Evolutionary conservation across 805 yeast genomes (phyloP).

Genomic region (Kodamaea kaohsiungensis): DNA sequence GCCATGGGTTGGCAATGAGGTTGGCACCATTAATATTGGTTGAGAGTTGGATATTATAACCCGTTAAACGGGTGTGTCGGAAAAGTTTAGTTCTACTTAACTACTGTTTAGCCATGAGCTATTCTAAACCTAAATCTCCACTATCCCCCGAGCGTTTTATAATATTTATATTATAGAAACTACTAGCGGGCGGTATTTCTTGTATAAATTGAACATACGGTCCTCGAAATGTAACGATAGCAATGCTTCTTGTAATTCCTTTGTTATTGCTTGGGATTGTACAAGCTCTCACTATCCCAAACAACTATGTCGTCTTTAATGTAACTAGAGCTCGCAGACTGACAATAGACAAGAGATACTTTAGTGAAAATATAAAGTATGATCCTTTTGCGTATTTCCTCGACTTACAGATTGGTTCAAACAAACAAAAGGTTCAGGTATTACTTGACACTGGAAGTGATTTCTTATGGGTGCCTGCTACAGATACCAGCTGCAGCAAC

Average conservation of each 20-base stretch:
- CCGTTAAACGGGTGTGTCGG: too few relatives aligned
- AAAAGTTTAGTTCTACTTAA: too few relatives aligned
- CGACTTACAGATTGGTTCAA: constrained; percentile 9
- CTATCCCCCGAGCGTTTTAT: too few relatives aligned
- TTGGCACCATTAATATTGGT: too few relatives aligned
- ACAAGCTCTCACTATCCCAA: neutral
- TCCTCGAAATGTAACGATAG: neutral
- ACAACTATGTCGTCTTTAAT: neutral
- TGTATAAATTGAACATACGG: neutral
- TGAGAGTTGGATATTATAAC: too few relatives aligned
- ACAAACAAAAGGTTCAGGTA: constrained; percentile 9
- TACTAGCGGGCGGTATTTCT: neutral
- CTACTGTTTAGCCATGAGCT: too few relatives aligned
- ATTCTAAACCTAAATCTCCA: too few relatives aligned
- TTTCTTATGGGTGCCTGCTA: constrained; percentile 13
- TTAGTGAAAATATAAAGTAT: neutral
- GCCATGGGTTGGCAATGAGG: too few relatives aligned
- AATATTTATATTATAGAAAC: too few relatives aligned
- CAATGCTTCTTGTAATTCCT: neutral
- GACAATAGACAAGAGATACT: neutral
- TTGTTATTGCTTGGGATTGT: neutral
- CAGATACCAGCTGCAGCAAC: neutral
- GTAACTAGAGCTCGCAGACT: neutral
- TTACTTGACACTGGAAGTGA: constrained; percentile 14
- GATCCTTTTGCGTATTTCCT: neutral